Conservation (phyloP, 1,284 basidiomycete species). For the Sporisorium exsertum region DNA sequence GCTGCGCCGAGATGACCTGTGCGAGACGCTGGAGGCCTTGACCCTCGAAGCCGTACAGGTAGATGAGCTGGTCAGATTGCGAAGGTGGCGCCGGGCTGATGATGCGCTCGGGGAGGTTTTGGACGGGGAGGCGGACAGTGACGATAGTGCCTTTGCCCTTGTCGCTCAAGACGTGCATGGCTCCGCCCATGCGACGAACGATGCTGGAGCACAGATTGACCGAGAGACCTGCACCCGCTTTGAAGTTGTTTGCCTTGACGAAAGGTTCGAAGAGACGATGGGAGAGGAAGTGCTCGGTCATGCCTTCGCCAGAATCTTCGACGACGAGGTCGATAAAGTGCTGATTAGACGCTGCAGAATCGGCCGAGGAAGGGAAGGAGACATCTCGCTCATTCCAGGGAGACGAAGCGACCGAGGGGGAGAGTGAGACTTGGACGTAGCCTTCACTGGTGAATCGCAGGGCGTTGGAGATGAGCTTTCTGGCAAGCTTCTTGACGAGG, state of each 20-base stretch:
- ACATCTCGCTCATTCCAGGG: conserved; percentile 10
- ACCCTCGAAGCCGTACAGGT: conserved; percentile 53
- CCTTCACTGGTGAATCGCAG: conserved; percentile 55
- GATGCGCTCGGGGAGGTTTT: conserved; percentile 27
- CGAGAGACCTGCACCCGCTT: conserved; percentile 45
- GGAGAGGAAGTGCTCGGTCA: conserved; percentile 54
- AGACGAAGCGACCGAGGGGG: conserved; percentile 25
- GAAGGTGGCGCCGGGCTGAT: conserved; percentile 19
- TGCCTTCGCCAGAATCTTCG: conserved; percentile 55
- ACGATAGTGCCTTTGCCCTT: conserved; percentile 53
- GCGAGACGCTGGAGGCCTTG: conserved; percentile 49
- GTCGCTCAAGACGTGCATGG: conserved; percentile 55
- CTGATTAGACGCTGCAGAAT: not conserved
- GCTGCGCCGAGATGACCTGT: conserved; percentile 50
- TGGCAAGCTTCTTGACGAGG: conserved; percentile 35
- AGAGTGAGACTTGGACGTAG: conserved; percentile 49
- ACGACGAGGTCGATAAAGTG: conserved; percentile 47
- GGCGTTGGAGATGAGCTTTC: conserved; percentile 56
- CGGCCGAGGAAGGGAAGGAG: conserved; percentile 3
- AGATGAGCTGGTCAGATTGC: conserved; percentile 46
- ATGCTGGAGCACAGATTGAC: conserved; percentile 46
- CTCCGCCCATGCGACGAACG: conserved; percentile 47
- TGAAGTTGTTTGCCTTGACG: conserved; percentile 52
- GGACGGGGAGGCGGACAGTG: conserved; percentile 45
- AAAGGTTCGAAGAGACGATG: conserved; percentile 54